Percentiles rank a stretch among this genome's conserved stretches.
phyloP scores from a whole-genome alignment of 208 protist species.

The Angomonas ambiguus region DNA sequence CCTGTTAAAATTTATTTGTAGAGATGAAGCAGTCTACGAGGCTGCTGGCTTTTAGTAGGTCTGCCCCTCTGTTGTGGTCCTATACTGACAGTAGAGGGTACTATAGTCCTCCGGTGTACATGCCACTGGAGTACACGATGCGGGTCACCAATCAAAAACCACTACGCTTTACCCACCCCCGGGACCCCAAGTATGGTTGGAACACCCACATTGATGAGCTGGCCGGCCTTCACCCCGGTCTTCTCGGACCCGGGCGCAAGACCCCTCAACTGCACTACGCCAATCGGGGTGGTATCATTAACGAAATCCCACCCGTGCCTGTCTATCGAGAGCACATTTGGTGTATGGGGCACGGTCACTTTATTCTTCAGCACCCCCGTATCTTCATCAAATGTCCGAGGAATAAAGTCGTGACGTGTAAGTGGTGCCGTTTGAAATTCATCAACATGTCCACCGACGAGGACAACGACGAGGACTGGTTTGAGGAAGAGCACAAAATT shows the following conservation, averaged over 20 bases:
- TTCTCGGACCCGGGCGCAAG: constrained; percentile 72
- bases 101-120: constrained; percentile 82
- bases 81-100: constrained; percentile 78
- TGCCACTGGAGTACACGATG: constrained; percentile 81
- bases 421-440: constrained; percentile 89
- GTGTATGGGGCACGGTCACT: constrained; percentile 85
- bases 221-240: constrained; percentile 61
- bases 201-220: constrained; percentile 77
- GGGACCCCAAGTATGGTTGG: constrained; percentile 84
- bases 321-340: constrained; percentile 84
- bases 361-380: constrained; percentile 77
- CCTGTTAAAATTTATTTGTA: constrained; percentile 12
- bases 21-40: not conserved
- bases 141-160: constrained; percentile 81
- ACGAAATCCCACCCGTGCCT: constrained; percentile 81
- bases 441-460: constrained; percentile 87
- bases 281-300: constrained; percentile 80
- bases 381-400: constrained; percentile 87
- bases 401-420: constrained; percentile 74
- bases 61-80: constrained; percentile 39
- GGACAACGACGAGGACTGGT: constrained; percentile 88
- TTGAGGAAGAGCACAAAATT: constrained; percentile 85
- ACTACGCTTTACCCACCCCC: constrained; percentile 74
- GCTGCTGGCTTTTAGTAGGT: constrained; percentile 36
- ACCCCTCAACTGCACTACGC: constrained; percentile 76